These are phyloP conservation scores for Leishmania guyanensis DNA, from an alignment of 208 protist genomes.

Conservation along the genomic window DNA sequence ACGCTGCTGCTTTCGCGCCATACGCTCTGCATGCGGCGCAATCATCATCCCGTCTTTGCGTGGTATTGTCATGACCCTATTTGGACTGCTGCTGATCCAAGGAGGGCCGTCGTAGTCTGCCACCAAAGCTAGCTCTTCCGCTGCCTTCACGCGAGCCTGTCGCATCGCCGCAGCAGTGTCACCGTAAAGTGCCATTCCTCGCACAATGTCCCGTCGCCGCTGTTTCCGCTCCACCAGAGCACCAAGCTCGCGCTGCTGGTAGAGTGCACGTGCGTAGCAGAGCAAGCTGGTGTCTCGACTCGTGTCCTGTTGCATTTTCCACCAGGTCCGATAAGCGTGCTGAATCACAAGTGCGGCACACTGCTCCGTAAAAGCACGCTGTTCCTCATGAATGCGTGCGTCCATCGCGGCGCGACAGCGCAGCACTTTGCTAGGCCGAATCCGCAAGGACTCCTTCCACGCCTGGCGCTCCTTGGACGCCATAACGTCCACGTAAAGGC, in stretches of 20 bases:
- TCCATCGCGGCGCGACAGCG: constrained; percentile 50
- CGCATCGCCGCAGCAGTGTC: constrained; percentile 29
- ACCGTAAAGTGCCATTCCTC: constrained; percentile 35
- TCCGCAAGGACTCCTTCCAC: constrained; percentile 45
- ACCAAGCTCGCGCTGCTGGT: constrained; percentile 55
- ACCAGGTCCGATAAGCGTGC: constrained; percentile 59
- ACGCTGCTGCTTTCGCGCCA: constrained; percentile 14
- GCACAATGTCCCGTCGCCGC: constrained; percentile 17
- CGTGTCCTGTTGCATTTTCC: constrained; percentile 36
- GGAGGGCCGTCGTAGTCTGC: not conserved
- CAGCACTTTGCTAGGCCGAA: constrained; percentile 54
- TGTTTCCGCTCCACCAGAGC: constrained; percentile 29
- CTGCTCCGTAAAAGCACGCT: constrained; percentile 32
- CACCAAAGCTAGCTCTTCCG: not conserved
- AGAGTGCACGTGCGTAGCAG: constrained; percentile 39
- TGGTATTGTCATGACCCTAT: not conserved
- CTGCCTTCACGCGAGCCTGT: constrained; percentile 2
- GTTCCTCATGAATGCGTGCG: constrained; percentile 35
- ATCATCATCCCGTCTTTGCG: not conserved
- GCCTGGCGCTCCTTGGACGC: constrained; percentile 49
- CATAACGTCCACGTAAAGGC: constrained; percentile 47
- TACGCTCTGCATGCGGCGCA: not conserved
- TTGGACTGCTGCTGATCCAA: not conserved
- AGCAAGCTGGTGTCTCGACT: constrained; percentile 51
- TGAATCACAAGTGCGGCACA: constrained; percentile 70